Base-by-base conservation (phyloP, 1,284 basidiomycete genomes). In the Pisolithus thermaeus region DNA sequence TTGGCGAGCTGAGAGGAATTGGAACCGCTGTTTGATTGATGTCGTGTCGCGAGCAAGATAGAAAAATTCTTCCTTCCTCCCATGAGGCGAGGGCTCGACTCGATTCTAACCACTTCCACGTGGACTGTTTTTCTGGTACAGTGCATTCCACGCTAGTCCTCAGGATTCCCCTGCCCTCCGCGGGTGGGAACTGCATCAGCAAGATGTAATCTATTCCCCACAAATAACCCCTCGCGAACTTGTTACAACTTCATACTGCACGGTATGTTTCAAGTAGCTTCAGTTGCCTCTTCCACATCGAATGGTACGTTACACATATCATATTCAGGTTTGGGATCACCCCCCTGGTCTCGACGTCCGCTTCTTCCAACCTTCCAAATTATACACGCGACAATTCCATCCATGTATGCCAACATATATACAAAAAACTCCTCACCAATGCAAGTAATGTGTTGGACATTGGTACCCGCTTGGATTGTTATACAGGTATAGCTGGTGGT, bases 1-100 rank as follows among this genome's bases (percentile, higher is more conserved):
- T n/a, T n/a, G n/a, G n/a, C n/a, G n/a, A n/a, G n/a, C n/a, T n/a
- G n/a, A n/a, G n/a, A n/a, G n/a, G n/a, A n/a, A n/a, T n/a, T n/a
- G n/a, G n/a, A n/a, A n/a, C n/a, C 95, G 92, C 14, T 75, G 71
- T 67, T 95, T 83, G 46, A 78, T 63, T 0, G 90, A 91, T 23
- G 93, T 97, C 1, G 96, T 92, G 63, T 98, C 94, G 66, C 98
- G 96, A 0, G 91, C 95, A 43, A 95, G 81, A 68, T 92, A 95
- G 71, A 95, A 94, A 74, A 93, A 94, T 71, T 96, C 92, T 84
- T 65, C 3, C 7, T 32, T n/a, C n/a, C n/a, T n/a, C n/a, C n/a
- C n/a, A n/a, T n/a, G n/a, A n/a, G n/a, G n/a, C n/a, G n/a, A n/a
- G n/a, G n/a, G n/a, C n/a, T n/a, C n/a, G 93, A 99, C 61, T 88